A percentile compares a stretch with the other conserved stretches of the same genome.
phyloP scores from a whole-genome alignment of 352 stramenopile genomes.

The Saprolegnia parasitica region DNA sequence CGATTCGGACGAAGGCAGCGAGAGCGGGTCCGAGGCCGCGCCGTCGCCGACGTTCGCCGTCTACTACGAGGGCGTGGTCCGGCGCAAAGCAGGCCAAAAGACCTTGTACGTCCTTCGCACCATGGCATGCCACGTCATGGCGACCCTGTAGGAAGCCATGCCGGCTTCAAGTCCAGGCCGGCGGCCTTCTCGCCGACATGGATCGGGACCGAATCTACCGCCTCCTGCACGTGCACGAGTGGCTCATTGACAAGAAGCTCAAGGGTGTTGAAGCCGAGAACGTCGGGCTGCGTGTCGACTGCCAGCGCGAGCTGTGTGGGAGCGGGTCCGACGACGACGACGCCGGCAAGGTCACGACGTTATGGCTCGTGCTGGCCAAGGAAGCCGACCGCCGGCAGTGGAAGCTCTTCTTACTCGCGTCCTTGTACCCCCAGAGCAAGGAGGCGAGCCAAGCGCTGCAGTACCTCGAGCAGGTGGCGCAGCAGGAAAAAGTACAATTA shows the following conservation, averaged over 20 bases:
- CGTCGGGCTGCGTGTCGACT: constrained; percentile 23
- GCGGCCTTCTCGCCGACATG: constrained; percentile 4
- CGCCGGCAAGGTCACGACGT: constrained; percentile 18
- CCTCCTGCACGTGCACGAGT: constrained; percentile 20
- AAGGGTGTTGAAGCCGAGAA: constrained; percentile 5
- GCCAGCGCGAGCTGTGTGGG: not conserved
- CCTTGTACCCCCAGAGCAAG: constrained; percentile 18
- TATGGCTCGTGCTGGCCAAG: constrained; percentile 25
- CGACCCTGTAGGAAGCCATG: constrained; percentile 18
- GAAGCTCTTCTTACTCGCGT: constrained; percentile 20
- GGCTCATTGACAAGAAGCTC: constrained; percentile 29
- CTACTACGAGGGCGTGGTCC: constrained; percentile 14
- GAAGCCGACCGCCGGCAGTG: constrained; percentile 19
- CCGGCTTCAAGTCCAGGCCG: constrained; percentile 8
- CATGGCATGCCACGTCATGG: not conserved
- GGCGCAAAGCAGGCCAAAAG: constrained; percentile 8
- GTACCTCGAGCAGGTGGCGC: constrained; percentile 20
- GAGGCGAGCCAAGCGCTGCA: constrained; percentile 7
- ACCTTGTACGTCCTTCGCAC: constrained; percentile 3
- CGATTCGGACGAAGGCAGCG: constrained; percentile 10
- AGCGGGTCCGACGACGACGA: constrained; percentile 4
- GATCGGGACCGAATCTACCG: constrained; percentile 3
- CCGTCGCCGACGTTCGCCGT: not conserved
- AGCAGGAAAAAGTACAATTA: constrained; percentile 26
- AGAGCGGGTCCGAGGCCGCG: not conserved